phyloP scores from a whole-genome alignment of 2,329 filamentous ascomycete genomes.

The Podosphaera xanthii region DNA sequence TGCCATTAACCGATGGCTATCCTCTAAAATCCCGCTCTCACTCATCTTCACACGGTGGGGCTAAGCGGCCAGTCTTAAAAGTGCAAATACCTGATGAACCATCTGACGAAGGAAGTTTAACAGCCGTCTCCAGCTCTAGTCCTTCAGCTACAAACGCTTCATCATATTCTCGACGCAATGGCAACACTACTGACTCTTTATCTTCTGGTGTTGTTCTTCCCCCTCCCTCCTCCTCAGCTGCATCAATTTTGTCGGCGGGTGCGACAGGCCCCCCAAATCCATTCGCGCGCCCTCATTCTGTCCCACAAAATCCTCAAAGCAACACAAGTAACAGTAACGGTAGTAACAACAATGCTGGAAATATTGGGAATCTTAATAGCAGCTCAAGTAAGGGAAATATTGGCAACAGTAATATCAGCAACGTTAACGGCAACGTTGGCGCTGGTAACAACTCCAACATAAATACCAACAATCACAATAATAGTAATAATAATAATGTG shows the following conservation, averaged over 20 bases:
- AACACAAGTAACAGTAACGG: constrained; percentile 7
- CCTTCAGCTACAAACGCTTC: constrained; percentile 13
- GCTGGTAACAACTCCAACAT: background rate
- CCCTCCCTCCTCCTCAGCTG: constrained; percentile 65
- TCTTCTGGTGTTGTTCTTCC: constrained; percentile 54
- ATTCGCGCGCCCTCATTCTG: constrained; percentile 70
- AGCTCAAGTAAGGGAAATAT: background rate
- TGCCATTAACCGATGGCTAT: constrained; percentile 42
- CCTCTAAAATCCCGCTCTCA: constrained; percentile 58
- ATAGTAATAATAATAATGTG: constrained; percentile 19
- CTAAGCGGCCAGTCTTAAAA: constrained; percentile 61
- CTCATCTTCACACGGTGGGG: constrained; percentile 42
- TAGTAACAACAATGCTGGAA: constrained; percentile 38
- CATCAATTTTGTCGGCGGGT: constrained; percentile 68
- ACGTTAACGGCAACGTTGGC: background rate
- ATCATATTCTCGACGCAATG: constrained; percentile 9
- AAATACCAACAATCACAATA: background rate
- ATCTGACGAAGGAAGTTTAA: constrained; percentile 50
- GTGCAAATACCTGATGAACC: constrained; percentile 88
- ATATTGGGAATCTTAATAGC: background rate
- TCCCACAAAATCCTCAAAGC: constrained; percentile 23
- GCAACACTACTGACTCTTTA: constrained; percentile 27
- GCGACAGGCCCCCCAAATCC: constrained; percentile 86
- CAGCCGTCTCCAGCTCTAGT: constrained; percentile 28
- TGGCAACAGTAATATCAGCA: constrained; percentile 16